These are phyloP conservation scores for Phytophthora niederhauseri DNA, from an alignment of 352 stramenopile genomes.

Conservation along the genomic window DNA sequence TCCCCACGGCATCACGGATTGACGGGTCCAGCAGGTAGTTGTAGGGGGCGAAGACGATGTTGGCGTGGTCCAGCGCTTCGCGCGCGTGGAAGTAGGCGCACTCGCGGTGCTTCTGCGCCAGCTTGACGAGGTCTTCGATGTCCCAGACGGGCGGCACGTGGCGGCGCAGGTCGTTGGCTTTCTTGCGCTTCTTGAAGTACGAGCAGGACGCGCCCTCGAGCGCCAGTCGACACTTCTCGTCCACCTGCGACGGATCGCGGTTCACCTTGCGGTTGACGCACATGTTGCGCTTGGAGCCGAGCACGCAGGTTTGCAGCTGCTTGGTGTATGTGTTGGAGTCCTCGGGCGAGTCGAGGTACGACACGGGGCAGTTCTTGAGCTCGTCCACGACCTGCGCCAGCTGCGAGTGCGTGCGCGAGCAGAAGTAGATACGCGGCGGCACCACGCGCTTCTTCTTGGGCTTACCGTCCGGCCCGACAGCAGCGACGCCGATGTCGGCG, in stretches of 20 bases:
- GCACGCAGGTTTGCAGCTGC: constrained; percentile 77
- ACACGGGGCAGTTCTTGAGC: constrained; percentile 75
- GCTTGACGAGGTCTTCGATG: constrained; percentile 79
- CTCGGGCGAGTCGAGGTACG: constrained; percentile 58
- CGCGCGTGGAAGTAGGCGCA: constrained; percentile 81
- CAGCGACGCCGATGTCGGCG: not conserved
- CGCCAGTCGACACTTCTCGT: constrained; percentile 73
- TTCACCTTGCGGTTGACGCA: constrained; percentile 85
- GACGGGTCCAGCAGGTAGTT: constrained; percentile 87
- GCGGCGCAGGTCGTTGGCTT: constrained; percentile 44
- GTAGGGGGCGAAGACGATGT: constrained; percentile 90
- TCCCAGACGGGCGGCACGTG: constrained; percentile 78
- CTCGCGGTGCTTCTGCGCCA: constrained; percentile 78
- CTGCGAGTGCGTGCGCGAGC: constrained; percentile 89
- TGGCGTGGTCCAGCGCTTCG: constrained; percentile 55
- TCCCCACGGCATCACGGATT: constrained; percentile 71
- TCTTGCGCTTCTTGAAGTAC: constrained; percentile 44
- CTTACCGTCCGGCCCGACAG: constrained; percentile 24
- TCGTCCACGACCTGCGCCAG: constrained; percentile 82
- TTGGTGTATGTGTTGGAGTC: constrained; percentile 37
- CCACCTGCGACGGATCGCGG: constrained; percentile 53
- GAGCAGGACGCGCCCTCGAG: constrained; percentile 39
- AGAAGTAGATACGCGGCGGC: constrained; percentile 85
- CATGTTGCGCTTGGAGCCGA: constrained; percentile 82
- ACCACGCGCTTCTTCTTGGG: constrained; percentile 35